phyloP scores from a whole-genome alignment of 2,329 filamentous ascomycete genomes.

The Hawksworthiomyces lignivorus region DNA sequence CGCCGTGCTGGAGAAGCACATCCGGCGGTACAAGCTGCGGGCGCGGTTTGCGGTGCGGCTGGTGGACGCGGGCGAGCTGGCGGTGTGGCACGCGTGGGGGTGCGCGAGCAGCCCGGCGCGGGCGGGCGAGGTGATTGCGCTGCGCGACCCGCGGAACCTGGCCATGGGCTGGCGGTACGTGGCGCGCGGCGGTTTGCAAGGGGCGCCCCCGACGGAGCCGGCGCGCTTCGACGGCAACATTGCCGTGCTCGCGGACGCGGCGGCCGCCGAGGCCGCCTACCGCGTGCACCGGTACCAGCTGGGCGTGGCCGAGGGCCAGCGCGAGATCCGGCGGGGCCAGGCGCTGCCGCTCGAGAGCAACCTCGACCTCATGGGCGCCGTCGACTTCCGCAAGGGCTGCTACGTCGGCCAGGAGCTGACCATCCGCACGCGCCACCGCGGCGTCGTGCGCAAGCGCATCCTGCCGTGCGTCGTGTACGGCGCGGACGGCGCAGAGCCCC shows the following conservation, averaged over 20 bases:
- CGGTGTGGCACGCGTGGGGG: constrained; percentile 70
- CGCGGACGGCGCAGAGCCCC: constrained; percentile 26
- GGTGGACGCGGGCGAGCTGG: constrained; percentile 80
- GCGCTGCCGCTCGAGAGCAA: constrained; percentile 84
- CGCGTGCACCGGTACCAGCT: constrained; percentile 67
- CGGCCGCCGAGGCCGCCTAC: constrained; percentile 51
- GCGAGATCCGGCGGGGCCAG: constrained; percentile 62
- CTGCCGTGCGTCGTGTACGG: constrained; percentile 71
- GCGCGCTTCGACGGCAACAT: background rate
- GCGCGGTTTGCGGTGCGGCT: constrained; percentile 66
- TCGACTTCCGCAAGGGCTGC: constrained; percentile 94
- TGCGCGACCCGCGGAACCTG: constrained; percentile 47
- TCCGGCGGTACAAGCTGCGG: constrained; percentile 80
- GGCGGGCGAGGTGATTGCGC: constrained; percentile 22
- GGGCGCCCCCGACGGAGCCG: background rate
- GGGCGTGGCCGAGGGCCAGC: constrained; percentile 78
- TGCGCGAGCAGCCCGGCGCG: background rate
- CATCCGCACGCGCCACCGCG: constrained; percentile 88
- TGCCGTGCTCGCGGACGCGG: constrained; percentile 10
- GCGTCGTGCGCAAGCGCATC: constrained; percentile 85
- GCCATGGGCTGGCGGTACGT: constrained; percentile 47
- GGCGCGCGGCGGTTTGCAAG: too few species aligned
- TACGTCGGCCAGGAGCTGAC: constrained; percentile 96
- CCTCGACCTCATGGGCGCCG: constrained; percentile 74
- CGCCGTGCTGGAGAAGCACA: constrained; percentile 55